Evolutionary conservation across 495 filamentous ascomycete genomes (phyloP).

Genomic region (Trichoderma erinaceum): DNA sequence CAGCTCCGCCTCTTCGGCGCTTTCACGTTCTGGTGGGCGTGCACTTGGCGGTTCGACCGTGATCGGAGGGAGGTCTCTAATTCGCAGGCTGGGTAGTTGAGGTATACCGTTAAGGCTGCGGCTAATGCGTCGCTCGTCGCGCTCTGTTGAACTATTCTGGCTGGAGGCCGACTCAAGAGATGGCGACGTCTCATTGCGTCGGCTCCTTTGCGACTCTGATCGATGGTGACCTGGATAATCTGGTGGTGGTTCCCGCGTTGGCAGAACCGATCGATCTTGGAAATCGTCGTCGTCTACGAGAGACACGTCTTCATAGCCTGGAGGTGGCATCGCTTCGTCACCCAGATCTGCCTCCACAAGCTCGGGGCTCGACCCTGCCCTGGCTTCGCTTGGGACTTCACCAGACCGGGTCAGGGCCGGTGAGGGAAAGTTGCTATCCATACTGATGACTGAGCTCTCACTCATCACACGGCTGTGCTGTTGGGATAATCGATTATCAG

Average conservation of each 20-base stretch:
- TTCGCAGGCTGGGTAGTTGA: conserved; percentile 39
- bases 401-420: conserved; percentile 20
- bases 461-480: conserved; percentile 38
- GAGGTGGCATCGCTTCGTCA: conserved; percentile 44
- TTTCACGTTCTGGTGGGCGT: conserved; percentile 21
- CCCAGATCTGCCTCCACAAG: conserved; percentile 42
- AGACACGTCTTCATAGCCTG: conserved; percentile 51
- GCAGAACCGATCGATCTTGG: conserved; percentile 26
- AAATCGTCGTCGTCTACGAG: conserved; percentile 36
- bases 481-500: conserved; percentile 18
- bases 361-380: conserved; percentile 35
- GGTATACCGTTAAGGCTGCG: conserved; percentile 33
- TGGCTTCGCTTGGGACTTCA: conserved; percentile 20
- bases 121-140: conserved; percentile 20
- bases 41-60: conserved; percentile 47
- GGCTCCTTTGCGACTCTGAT: conserved; percentile 18
- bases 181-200: conserved; percentile 12
- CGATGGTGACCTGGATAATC: conserved; percentile 37
- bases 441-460: conserved; percentile 41
- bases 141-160: conserved; percentile 16
- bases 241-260: conserved; percentile 41
- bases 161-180: conserved; percentile 20
- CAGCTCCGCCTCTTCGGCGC: background rate
- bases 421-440: conserved; percentile 37
- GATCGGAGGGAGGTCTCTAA: conserved; percentile 42